These are phyloP conservation scores for Psilocybe tampanensis DNA, from an alignment of 768 basidiomycete genomes.

Conservation along the genomic window DNA sequence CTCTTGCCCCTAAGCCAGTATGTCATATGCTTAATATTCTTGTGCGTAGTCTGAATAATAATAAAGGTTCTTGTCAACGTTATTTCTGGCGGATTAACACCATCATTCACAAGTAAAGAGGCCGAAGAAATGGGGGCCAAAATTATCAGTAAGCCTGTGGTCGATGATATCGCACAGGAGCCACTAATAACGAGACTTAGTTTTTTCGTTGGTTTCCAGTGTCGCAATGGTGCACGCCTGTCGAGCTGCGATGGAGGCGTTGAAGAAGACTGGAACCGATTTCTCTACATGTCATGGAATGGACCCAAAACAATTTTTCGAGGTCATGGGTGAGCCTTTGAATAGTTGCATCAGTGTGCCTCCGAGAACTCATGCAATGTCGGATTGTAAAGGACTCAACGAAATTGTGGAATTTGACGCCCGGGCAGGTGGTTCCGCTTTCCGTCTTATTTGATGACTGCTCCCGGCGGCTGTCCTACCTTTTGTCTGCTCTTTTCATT, in stretches of 20 bases:
- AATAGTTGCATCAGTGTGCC: neutral
- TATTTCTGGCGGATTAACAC: constrained; percentile 77
- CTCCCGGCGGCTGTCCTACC: neutral
- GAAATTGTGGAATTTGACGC: constrained; percentile 58
- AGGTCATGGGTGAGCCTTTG: constrained; percentile 63
- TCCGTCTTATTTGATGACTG: constrained; percentile 43
- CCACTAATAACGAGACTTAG: constrained; percentile 30
- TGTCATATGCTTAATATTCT: neutral
- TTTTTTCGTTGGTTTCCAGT: constrained; percentile 77
- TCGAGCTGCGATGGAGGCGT: constrained; percentile 72
- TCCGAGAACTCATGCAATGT: neutral
- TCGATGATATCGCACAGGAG: neutral
- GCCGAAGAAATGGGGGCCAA: constrained; percentile 74
- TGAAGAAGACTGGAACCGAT: constrained; percentile 81
- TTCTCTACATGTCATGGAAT: constrained; percentile 60
- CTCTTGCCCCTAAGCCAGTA: constrained; percentile 72
- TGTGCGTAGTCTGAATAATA: no score
- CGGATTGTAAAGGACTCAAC: constrained; percentile 44
- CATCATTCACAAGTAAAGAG: constrained; percentile 69
- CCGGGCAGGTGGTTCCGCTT: constrained; percentile 60
- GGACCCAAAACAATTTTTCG: constrained; percentile 79
- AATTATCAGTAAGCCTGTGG: constrained; percentile 61
- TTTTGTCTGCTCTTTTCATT: neutral
- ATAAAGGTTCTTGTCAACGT: constrained; percentile 74
- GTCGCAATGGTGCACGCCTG: constrained; percentile 80